Percentiles rank a stretch among this genome's conserved stretches.
These are phyloP conservation scores for Agaricales sp. DNA, from an alignment of 1,284 basidiomycete genomes.

Conservation along the genomic window DNA sequence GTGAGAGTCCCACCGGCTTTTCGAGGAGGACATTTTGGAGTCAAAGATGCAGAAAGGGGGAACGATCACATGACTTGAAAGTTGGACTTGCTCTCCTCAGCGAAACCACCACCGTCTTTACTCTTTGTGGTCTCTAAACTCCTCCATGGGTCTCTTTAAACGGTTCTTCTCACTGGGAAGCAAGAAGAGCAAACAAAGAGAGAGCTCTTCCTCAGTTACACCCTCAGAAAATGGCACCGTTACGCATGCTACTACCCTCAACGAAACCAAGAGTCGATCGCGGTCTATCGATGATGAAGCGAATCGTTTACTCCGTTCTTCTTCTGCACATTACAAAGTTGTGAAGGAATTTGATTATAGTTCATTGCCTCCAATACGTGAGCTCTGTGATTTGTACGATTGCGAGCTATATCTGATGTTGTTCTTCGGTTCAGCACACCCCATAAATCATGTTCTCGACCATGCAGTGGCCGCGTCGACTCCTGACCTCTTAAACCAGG, in stretches of 20 bases:
- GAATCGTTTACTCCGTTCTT: slow-evolving; percentile 57
- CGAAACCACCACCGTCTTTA: slow-evolving; percentile 18
- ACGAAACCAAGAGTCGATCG: slow-evolving; percentile 12
- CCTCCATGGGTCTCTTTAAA: slow-evolving; percentile 57
- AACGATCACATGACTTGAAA: not conserved
- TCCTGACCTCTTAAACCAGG: slow-evolving; percentile 28
- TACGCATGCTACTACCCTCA: slow-evolving; percentile 6
- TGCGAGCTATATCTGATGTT: slow-evolving; percentile 3
- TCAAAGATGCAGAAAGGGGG: not conserved
- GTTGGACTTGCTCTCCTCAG: slow-evolving; percentile 3
- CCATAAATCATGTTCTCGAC: slow-evolving; percentile 45
- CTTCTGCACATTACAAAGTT: slow-evolving; percentile 52
- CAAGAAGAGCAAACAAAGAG: slow-evolving; percentile 46
- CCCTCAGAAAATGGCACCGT: slow-evolving; percentile 7
- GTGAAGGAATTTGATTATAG: slow-evolving; percentile 44
- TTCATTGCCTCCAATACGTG: slow-evolving; percentile 57
- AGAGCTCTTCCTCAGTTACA: slow-evolving; percentile 14
- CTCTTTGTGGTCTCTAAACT: slow-evolving; percentile 6
- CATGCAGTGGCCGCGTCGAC: slow-evolving; percentile 37
- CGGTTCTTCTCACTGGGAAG: slow-evolving; percentile 60
- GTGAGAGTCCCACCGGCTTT: no score
- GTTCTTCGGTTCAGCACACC: slow-evolving; percentile 39
- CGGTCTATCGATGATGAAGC: slow-evolving; percentile 49
- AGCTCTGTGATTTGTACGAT: slow-evolving; percentile 22
- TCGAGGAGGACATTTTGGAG: no score